A percentile compares a stretch with the other conserved stretches of the same genome.
Conservation (phyloP, 1,139 yeast species). For the Hansenula lynferdii region DNA sequence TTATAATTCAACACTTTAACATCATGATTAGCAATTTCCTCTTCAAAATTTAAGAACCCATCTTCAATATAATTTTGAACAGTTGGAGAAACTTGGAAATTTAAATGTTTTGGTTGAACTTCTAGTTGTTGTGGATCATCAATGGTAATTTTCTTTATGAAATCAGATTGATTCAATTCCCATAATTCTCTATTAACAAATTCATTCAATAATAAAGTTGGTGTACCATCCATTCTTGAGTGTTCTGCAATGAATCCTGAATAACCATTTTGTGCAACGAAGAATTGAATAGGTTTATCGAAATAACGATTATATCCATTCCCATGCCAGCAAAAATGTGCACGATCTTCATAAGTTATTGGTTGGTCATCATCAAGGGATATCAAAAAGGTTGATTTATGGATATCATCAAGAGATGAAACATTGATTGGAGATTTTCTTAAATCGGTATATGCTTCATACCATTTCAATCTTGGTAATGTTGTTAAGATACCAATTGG, state of each 20-base stretch:
- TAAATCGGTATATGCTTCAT: slow-evolving; percentile 54
- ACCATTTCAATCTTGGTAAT: slow-evolving; percentile 84
- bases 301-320: slow-evolving; percentile 86
- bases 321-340: slow-evolving; percentile 92
- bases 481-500: slow-evolving; percentile 80
- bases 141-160: slow-evolving; percentile 17
- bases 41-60: slow-evolving; percentile 54
- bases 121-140: slow-evolving; percentile 24
- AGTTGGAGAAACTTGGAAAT: slow-evolving; percentile 42
- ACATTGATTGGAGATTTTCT: slow-evolving; percentile 49
- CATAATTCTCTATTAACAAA: slow-evolving; percentile 55
- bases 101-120: slow-evolving; percentile 34
- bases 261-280: slow-evolving; percentile 76
- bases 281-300: slow-evolving; percentile 89
- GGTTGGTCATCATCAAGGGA: slow-evolving; percentile 77
- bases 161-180: slow-evolving; percentile 39
- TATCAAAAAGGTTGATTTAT: slow-evolving; percentile 74
- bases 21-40: slow-evolving; percentile 48
- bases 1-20: slow-evolving; percentile 65
- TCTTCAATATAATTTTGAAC: slow-evolving; percentile 46
- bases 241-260: slow-evolving; percentile 97
- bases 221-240: slow-evolving; percentile 98
- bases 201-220: slow-evolving; percentile 86
- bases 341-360: slow-evolving; percentile 76
- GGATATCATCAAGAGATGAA: slow-evolving; percentile 61